A percentile compares a stretch with the other conserved stretches of the same genome.
Conservation (phyloP, 805 yeast genomes). For the Teunomyces barrocoloradensis region DNA sequence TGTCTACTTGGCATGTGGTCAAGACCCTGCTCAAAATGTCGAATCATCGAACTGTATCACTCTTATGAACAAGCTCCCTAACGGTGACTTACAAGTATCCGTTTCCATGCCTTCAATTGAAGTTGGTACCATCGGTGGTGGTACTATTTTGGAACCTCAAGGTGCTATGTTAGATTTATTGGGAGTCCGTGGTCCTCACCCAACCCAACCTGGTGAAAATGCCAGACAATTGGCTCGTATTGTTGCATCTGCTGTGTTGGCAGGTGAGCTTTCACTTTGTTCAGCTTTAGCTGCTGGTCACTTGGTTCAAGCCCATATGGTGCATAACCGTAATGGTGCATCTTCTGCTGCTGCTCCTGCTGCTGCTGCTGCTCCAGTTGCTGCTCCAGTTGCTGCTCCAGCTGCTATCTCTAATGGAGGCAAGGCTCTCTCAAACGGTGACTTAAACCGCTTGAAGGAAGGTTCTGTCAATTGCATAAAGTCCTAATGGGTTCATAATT, state of each 20-base stretch:
- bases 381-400: conserved; percentile 7
- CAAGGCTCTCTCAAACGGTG: conserved; percentile 10
- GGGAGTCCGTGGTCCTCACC: conserved; percentile 95
- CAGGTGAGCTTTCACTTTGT: conserved; percentile 92
- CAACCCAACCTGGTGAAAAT: conserved; percentile 89
- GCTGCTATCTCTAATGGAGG: background rate
- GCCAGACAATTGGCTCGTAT: conserved; percentile 90
- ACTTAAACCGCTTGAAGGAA: conserved; percentile 52
- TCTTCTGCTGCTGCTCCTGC: conserved; percentile 30
- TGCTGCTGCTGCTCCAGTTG: conserved; percentile 19
- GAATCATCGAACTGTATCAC: conserved; percentile 98
- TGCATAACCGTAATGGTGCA: conserved; percentile 75
- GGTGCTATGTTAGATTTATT: conserved; percentile 91
- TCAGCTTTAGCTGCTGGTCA: conserved; percentile 99
- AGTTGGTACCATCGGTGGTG: conserved; percentile 99
- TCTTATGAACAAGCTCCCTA: conserved; percentile 71
- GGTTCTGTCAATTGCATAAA: conserved; percentile 77
- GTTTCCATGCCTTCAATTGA: conserved; percentile 99
- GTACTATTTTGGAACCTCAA: conserved; percentile 96
- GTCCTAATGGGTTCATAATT: conserved; percentile 34
- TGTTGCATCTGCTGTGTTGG: conserved; percentile 91
- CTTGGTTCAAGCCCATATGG: conserved; percentile 96
- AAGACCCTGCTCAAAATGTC: conserved; percentile 99
- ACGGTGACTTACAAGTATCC: conserved; percentile 81
- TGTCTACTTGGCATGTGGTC: conserved; percentile 91